These are phyloP conservation scores for Dendrocalamus sinicus DNA, from an alignment of 176 grass and related monocot species.

Conservation along the genomic window DNA sequence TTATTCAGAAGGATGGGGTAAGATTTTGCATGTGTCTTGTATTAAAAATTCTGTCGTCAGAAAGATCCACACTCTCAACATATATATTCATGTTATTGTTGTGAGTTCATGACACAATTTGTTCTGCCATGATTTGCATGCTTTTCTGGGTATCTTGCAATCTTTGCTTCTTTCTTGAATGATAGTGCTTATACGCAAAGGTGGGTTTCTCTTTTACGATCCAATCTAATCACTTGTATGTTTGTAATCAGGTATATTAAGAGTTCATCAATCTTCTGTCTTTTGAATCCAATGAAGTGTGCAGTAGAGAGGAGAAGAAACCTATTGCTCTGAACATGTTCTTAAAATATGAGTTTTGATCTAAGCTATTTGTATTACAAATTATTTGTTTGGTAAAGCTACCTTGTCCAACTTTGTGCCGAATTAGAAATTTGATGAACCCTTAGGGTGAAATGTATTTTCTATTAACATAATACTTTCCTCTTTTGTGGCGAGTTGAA, in stretches of 20 bases:
- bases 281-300: constrained; percentile 97
- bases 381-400: too few relatives aligned
- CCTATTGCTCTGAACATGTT: constrained; percentile 98
- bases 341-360: constrained; percentile 43
- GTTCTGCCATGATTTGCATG: background rate
- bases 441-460: too few relatives aligned
- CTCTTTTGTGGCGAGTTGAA: constrained; percentile 59
- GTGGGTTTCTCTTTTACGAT: constrained; percentile 5
- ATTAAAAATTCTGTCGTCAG: background rate
- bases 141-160: background rate
- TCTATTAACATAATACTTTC: background rate
- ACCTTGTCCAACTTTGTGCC: too few relatives aligned
- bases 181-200: background rate
- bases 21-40: background rate
- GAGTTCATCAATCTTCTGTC: constrained; percentile 99
- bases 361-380: too few relatives aligned
- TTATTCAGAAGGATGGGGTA: background rate
- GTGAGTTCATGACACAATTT: background rate
- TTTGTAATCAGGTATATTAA: constrained; percentile 44
- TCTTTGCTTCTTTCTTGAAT: background rate
- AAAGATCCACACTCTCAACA: background rate
- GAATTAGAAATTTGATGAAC: too few relatives aligned
- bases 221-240: background rate
- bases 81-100: constrained; percentile 31
- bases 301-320: constrained; percentile 91